phyloP scores from a whole-genome alignment of 768 basidiomycete species.

The Chiua virens region DNA sequence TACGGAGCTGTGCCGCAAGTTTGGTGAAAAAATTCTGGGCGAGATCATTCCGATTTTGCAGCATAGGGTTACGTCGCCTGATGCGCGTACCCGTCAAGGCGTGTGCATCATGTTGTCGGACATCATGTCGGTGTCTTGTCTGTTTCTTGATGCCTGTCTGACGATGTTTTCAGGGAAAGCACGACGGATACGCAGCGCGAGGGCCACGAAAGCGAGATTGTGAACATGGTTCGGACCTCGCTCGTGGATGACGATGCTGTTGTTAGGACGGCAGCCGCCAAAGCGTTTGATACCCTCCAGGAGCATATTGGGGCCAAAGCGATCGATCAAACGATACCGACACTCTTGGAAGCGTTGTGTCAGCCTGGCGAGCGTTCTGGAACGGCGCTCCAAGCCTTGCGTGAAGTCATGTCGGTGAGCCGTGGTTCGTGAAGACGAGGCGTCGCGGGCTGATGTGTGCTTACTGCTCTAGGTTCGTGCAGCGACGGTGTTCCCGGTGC shows the following conservation, averaged over 20 bases:
- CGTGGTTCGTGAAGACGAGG: too few relatives aligned
- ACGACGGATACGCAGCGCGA: constrained; percentile 83
- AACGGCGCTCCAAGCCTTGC: constrained; percentile 89
- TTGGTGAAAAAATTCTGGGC: constrained; percentile 85
- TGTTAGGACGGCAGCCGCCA: constrained; percentile 88
- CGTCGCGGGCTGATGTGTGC: neutral
- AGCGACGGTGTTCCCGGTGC: constrained; percentile 92
- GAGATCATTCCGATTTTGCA: constrained; percentile 84
- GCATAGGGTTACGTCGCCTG: constrained; percentile 57
- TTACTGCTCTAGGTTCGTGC: constrained; percentile 73
- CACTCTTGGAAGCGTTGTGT: constrained; percentile 87
- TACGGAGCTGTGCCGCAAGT: constrained; percentile 89
- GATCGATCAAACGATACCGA: constrained; percentile 96
- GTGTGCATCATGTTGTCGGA: constrained; percentile 87
- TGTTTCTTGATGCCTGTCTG: neutral
- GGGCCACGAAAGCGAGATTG: constrained; percentile 86
- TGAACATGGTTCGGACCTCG: constrained; percentile 77
- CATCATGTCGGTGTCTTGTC: constrained; percentile 63
- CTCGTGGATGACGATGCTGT: constrained; percentile 86
- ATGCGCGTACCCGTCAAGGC: constrained; percentile 72
- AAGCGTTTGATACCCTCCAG: constrained; percentile 91
- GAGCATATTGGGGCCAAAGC: constrained; percentile 87
- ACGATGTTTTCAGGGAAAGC: constrained; percentile 60
- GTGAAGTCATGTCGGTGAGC: constrained; percentile 90
- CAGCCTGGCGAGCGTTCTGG: constrained; percentile 94